Evolutionary conservation across 2,329 filamentous ascomycete species (phyloP), one percentile per base, ranked within the genome.

Genomic region (Epichloe baconii): DNA sequence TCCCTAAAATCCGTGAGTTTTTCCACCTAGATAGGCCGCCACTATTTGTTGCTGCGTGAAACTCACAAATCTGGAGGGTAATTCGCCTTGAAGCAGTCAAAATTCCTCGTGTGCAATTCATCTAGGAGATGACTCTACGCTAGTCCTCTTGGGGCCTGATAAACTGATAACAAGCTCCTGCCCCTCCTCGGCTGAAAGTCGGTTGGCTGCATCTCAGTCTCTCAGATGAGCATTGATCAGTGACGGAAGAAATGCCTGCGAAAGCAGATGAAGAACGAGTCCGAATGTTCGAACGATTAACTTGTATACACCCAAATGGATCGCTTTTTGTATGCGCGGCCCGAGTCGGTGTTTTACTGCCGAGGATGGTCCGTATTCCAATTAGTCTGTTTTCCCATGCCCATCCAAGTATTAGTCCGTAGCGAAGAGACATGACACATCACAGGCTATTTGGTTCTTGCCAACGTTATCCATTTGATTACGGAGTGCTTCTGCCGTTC

Each of bases 61-160:
- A 19, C 31, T 51, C 38, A 48, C 49, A 47, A 45, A 46, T 50
- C 45, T 49, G 56, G 54, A 55, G 57, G 17, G 60, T 47, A 65
- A 65, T 68, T 68, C 59, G 59, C 57, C 60, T 62, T 61, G 59
- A 59, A 57, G 62, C 59, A 58, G 65, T 62, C 63, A 69, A 70
- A 68, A 68, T 70, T 71, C 65, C 61, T 68, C 66, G 65, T 70
- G 68, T 67, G 67, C 62, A 66, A 66, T 59, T 61, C 58, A 62
- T 57, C 52, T 53, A 55, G 55, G 58, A 59, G 63, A 62, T 68
- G 66, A 70, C 63, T 68, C 64, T 61, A 63, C 63, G 60, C 68
- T 70, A 71, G 58, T 34, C 66, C 64, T 14, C 17, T 58, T 63
- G 44, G 6, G 63, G 58, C 3, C 38, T 44, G 68, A 71, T 70